Base-by-base conservation (phyloP, 2,329 filamentous ascomycete species). In the Allantophomopsis cytisporea region DNA sequence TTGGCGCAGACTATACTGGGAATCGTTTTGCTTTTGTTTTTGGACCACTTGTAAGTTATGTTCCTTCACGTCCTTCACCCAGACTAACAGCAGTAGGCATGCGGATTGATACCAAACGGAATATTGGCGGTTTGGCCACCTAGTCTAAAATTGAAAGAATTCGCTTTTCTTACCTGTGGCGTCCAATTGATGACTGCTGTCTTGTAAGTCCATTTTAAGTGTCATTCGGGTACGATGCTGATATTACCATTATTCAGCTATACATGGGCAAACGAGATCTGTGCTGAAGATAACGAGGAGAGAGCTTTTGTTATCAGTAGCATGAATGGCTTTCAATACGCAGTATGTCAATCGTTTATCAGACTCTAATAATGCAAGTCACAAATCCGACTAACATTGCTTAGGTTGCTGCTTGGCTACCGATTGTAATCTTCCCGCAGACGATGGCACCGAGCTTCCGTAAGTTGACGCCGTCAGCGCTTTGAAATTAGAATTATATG, bases 231-330 rank as follows among this genome's bases (percentile, higher is more conserved):
- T 28, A 12, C 23, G 11, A 28, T 28, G 3, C 11, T 28, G 8
- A 28, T 28, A 3, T 28, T 4, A 28, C 10, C 5, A 28, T 12
- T 28, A 28, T 10, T 28, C 11, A 28, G 23, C 23, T 50, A 54
- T 36, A 54, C 55, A 2, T 58, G 56, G 56, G 56, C 53, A 3
- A 55, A 56, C 31, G 56, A 73, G 44, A 70, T 73, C 15, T 73
- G 69, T 42, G 59, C 64, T 3, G 57, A 58, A 3, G 66, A 78
- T 36, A 72, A 76, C 40, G 77, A 83, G 54, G 78, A 83, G 57
- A 62, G 77, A 8, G 76, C 79, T 0, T 60, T 84, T 4, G 75
- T 83, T 1, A 68, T 78, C 1, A 78, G 65, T 0, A 59, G 64
- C 13, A 83, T 83, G 74, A 83, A 83, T 43, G 69, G 79, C 51